Percentiles rank a stretch among this genome's conserved stretches.
phyloP scores from a whole-genome alignment of 164 flowering plant genomes.

The Berberis thunbergii region DNA sequence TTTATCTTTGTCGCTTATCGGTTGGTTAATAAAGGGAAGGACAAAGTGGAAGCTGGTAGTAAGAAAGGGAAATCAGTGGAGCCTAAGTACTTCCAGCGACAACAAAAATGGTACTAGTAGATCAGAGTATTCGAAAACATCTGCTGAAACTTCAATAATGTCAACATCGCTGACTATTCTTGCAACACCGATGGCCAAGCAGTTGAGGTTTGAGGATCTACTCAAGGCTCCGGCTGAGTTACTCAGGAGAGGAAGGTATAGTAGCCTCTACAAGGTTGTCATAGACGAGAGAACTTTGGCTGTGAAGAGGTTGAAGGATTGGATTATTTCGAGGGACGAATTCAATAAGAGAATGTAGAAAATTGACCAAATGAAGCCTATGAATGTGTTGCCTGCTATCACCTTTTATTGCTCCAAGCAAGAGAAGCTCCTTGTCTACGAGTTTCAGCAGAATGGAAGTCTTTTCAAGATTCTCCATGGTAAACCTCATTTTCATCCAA shows the following conservation, averaged over 20 bases:
- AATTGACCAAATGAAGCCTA: constrained; percentile 41
- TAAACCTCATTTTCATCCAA: constrained; percentile 12
- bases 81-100: constrained; percentile 17
- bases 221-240: constrained; percentile 68
- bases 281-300: constrained; percentile 29
- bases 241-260: constrained; percentile 53
- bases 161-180: constrained; percentile 35
- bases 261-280: constrained; percentile 50
- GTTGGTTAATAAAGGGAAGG: constrained; percentile 17
- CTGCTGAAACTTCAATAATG: constrained; percentile 27
- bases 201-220: constrained; percentile 49
- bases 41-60: constrained; percentile 11
- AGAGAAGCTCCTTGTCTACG: constrained; percentile 71
- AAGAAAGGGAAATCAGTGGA: constrained; percentile 16
- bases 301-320: constrained; percentile 69
- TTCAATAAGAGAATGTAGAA: constrained; percentile 48
- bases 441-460: constrained; percentile 50
- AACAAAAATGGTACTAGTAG: constrained; percentile 19
- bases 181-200: constrained; percentile 33
- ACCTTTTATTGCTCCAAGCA: constrained; percentile 57
- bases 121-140: constrained; percentile 26
- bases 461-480: constrained; percentile 58
- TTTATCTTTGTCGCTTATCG: constrained; percentile 14
- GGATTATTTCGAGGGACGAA: constrained; percentile 36
- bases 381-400: constrained; percentile 42